Percentiles rank a stretch among this genome's conserved stretches.
Conservation (phyloP, 768 basidiomycete species). For the Suillus sp. region DNA sequence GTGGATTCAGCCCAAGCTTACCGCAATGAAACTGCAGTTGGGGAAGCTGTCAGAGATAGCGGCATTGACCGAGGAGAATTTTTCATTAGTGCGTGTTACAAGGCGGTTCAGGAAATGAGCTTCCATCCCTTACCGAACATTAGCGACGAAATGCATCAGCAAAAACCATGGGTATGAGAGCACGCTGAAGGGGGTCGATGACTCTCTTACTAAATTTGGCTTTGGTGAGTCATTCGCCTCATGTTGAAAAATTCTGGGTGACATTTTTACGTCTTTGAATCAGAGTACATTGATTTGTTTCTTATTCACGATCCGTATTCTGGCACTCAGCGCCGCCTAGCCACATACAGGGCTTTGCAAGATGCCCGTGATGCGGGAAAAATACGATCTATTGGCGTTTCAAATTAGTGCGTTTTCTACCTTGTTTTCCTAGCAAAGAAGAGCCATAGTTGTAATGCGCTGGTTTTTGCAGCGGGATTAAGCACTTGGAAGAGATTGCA, state of each 20-base stretch:
- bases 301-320: conserved; percentile 75
- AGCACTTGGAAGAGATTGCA: conserved; percentile 76
- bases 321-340: conserved; percentile 65
- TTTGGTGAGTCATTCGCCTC: conserved; percentile 47
- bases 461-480: conserved; percentile 51
- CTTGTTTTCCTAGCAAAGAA: background rate
- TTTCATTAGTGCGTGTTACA: conserved; percentile 62
- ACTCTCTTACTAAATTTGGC: conserved; percentile 58
- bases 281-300: conserved; percentile 72
- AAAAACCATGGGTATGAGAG: conserved; percentile 64
- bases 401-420: conserved; percentile 65
- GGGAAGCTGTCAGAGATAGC: conserved; percentile 57
- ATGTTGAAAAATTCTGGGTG: background rate
- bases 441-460: background rate
- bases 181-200: conserved; percentile 58
- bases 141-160: conserved; percentile 68
- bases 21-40: conserved; percentile 63
- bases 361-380: conserved; percentile 66
- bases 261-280: background rate
- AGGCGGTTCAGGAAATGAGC: background rate
- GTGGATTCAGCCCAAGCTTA: conserved; percentile 76
- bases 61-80: conserved; percentile 58
- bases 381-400: conserved; percentile 75
- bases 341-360: conserved; percentile 69
- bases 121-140: conserved; percentile 8